Base-by-base conservation (phyloP, 2,329 filamentous ascomycete species). In the Paracamarosporium sp. region DNA sequence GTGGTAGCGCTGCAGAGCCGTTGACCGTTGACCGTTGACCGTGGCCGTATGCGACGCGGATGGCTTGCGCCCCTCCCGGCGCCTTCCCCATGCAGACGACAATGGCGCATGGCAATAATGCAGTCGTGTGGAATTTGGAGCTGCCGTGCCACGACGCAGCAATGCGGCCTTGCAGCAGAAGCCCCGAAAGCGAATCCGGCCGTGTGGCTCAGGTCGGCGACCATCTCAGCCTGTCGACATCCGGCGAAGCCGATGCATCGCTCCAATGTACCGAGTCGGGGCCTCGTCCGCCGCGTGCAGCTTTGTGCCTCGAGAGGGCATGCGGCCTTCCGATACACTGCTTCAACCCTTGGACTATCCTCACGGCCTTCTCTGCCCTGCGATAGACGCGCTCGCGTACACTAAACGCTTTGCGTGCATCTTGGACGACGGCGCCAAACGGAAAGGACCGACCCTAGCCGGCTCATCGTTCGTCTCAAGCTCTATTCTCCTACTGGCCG, bases 201-300 rank as follows among this genome's bases (percentile, higher is more conserved):
- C 46, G n/a, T 59, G 51, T 64, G 70, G 68, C 56, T 70, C 67
- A 71, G 60, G 69, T 73, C 70, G 70, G 67, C 70, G 70, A 73
- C 56, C 30, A 58, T 56, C 33, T 52, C 47, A 22, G n/a, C 40
- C n/a, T 7, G 27, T 40, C 15, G 25, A 22, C 25, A 22, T 36
- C 22, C 40, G 40, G 9, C 20, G 40, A 20, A 43, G 40, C 25
- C 36, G 36, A 22, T 43, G 40, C 22, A n/a, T n/a, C 25, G 22
- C 22, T 3, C 5, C n/a, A 15, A 25, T 35, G 40, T 8, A 43
- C 22, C 9, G 27, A 43, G 40, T 7, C 22, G 15, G 40, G 22
- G 15, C 22, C 15, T 27, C 22, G 22, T 27, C 40, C 22, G 40
- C 11, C 15, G 40, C 25, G 13, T 43, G 40, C 40, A 36, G 15